phyloP scores from a whole-genome alignment of 2,329 filamentous ascomycete genomes.

The Talaromyces rugulosus region DNA sequence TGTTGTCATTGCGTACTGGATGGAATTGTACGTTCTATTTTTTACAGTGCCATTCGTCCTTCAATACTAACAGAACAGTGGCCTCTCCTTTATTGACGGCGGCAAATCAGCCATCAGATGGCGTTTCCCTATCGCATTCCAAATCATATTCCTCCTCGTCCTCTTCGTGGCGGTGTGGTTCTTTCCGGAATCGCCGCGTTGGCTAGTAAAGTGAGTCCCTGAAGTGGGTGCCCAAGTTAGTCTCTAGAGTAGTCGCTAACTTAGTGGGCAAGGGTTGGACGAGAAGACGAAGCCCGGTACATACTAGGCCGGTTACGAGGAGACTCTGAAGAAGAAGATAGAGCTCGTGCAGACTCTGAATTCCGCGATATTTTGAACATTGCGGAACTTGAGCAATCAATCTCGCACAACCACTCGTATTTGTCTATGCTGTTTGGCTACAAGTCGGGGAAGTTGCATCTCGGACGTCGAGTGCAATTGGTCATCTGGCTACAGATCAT shows the following conservation, averaged over 20 bases:
- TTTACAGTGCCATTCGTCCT: neutral
- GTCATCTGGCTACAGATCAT: slow-evolving; percentile 69
- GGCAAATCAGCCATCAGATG: slow-evolving; percentile 58
- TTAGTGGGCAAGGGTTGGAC: slow-evolving; percentile 40
- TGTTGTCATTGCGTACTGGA: slow-evolving; percentile 62
- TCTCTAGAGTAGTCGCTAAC: too few relatives aligned
- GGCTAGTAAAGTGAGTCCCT: slow-evolving; percentile 50
- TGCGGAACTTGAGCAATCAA: slow-evolving; percentile 57
- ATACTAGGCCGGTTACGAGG: slow-evolving; percentile 63
- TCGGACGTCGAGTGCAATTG: slow-evolving; percentile 63
- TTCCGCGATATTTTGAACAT: slow-evolving; percentile 65
- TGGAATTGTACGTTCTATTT: slow-evolving; percentile 42
- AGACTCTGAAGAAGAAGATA: slow-evolving; percentile 46
- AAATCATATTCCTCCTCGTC: slow-evolving; percentile 60
- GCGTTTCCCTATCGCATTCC: slow-evolving; percentile 67
- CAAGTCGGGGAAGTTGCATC: slow-evolving; percentile 62
- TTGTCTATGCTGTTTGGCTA: slow-evolving; percentile 63
- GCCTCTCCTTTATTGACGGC: slow-evolving; percentile 57
- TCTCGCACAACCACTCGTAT: slow-evolving; percentile 53
- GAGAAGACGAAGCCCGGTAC: slow-evolving; percentile 63
- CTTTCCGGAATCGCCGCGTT: slow-evolving; percentile 62
- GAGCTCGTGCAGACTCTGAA: slow-evolving; percentile 56
- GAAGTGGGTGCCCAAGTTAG: too few relatives aligned
- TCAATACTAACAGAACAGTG: slow-evolving; percentile 29
- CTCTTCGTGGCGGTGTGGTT: slow-evolving; percentile 58